Base-by-base conservation (phyloP, 306 rosid genomes). In the Vachellia pachyceras region DNA sequence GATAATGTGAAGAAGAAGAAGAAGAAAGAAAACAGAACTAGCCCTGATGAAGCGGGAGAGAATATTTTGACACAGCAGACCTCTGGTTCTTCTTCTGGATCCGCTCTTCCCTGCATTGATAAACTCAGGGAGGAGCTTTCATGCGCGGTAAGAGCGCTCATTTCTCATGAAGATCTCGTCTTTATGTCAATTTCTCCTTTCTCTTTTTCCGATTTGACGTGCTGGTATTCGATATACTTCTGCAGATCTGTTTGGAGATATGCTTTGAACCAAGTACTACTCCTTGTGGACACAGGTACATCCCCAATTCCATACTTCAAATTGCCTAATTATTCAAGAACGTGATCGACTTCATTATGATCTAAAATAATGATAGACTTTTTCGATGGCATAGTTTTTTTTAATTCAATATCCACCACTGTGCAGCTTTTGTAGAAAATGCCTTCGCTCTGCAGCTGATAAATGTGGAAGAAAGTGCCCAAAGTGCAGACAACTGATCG, bases 231-330 rank as follows among this genome's bases (percentile, higher is more conserved):
- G 12, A 67, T 88, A 63, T 52, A 3, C 29, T 73, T 74, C 1
- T 75, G 82, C 85, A 96, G 99, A 91, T 96, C 81, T 96, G 98
- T 79, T 83, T 96, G 90, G 98, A 96, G 70, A 90, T 96, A 80
- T 96, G 97, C 89, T 96, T 82, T 71, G 97, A 96, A 90, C 99
- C 99, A 45, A 96, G 91, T 78, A 92, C 99, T 49, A 93, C 99
- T 77, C 85, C 97, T 85, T 96, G 99, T 85, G 98, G 99, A 55
- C 99, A 96, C 89, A 96, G 98, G 99, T 95, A 87, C 22, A 58
- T 44, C 40, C 40, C 14, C 69, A 35, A 39, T 15, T 5, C 22
- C 80, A 76, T 29, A 11, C 40, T 61, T 61, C 13, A 5, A 61
- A 4, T 52, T n/a, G n/a, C n/a, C n/a, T n/a, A n/a, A n/a, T n/a